Evolutionary conservation across 2,329 filamentous ascomycete genomes (phyloP), one percentile per base, ranked within the genome.

Genomic region (Colletotrichum lindemuthianum): DNA sequence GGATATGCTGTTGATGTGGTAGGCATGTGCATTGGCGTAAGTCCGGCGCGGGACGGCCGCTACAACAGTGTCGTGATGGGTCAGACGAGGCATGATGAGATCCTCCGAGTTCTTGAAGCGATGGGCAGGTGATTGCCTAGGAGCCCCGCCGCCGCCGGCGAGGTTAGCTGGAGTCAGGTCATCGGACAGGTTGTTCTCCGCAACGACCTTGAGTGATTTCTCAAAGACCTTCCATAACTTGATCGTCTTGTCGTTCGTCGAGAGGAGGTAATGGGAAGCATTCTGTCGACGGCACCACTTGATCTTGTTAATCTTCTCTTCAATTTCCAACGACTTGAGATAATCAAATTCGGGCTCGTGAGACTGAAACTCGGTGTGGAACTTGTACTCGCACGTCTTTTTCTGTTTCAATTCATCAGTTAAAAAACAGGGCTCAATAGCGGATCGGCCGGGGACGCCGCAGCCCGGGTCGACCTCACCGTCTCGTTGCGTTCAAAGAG

Each of bases 261-360:
- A 98, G 61, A 99, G 88, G 56, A 99, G 88, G 79, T 97, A 99
- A 82, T 99, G 96, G 60, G 96, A 98, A 67, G 95, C 92, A 84
- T 99, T 99, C 81, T 98, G 95, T 80, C 96, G 90, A 76, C 92
- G 90, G 79, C 96, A 99, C 96, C 96, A 99, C 81, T 98, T 99
- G 83, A 99, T 99, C 86, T 99, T 99, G 87, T 99, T 99, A 86
- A 99, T 99, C 84, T 99, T 99, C 81, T 99, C 96, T 86, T 99
- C 96, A 75, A 99, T 99, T 81, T 99, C 96, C 72, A 99, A 87
- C 39, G 96, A 99, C 82, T 99, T 99, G 70, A 99, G 88, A 78
- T 99, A 99, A 80, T 99, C 96, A 79, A 99, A 99, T 80, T 99
- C 96, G 68, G 96, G 96, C 78, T 99, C 96, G 82, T 99, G 96